Percentiles rank a stretch among this genome's conserved stretches.
Evolutionary conservation across 345 rosid genomes (phyloP).

Genomic region (Citrus sp.): DNA sequence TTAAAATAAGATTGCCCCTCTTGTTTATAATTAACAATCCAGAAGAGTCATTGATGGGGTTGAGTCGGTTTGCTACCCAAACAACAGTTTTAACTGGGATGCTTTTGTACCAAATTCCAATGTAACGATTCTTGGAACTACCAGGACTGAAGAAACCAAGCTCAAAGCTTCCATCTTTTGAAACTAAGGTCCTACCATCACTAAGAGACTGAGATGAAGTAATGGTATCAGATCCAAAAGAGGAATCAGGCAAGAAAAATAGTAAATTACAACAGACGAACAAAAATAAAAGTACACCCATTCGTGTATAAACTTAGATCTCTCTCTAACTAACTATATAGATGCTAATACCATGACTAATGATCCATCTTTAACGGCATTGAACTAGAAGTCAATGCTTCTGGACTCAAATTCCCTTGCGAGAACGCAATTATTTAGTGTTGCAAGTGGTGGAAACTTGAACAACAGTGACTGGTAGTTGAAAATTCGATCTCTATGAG

Average conservation of each 20-base stretch:
- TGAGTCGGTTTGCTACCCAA: slow-evolving; percentile 53
- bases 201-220: no score
- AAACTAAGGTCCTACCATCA: slow-evolving; percentile 12
- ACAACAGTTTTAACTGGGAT: slow-evolving; percentile 35
- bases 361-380: no score
- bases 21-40: background rate
- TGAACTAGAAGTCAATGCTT: no score
- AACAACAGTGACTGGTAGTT: background rate
- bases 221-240: no score
- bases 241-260: no score
- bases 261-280: background rate
- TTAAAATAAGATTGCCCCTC: background rate
- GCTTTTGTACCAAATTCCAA: slow-evolving; percentile 55
- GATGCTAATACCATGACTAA: no score
- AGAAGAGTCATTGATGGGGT: slow-evolving; percentile 6
- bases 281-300: no score
- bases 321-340: no score
- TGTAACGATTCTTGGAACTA: slow-evolving; percentile 32
- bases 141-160: slow-evolving; percentile 44
- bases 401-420: no score
- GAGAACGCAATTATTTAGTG: background rate
- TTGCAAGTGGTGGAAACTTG: background rate
- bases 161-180: slow-evolving; percentile 20
- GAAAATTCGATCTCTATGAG: background rate
- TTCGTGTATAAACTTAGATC: no score